Base-by-base conservation (phyloP, 129 eudicot species). In the Tagetes patula region DNA sequence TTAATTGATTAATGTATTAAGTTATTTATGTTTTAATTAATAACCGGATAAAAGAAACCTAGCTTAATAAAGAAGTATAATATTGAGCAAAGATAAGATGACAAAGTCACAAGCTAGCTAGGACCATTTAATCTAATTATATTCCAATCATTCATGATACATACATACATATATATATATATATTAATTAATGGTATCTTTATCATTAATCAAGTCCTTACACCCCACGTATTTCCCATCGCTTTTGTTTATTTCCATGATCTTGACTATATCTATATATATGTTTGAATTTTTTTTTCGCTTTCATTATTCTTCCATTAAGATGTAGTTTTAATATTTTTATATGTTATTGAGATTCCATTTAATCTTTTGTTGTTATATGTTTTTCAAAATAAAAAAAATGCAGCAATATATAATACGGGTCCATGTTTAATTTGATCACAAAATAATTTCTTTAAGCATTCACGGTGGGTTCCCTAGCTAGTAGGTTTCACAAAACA, bases 211-310 rank as follows among this genome's bases (percentile, higher is more conserved):
- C 61, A 68, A 76, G 20, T 76, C 69, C 75, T 76, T 68, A 76
- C 58, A 50, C 70, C 75, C 75, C 80, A 76, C 80, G 75, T 76
- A 76, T 32, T 56, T 30, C 53, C 47, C 49, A 38, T 39, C 6
- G 43, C 8, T 34, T 65, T 42, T 42, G 79, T 54, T 54, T 75
- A 65, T 67, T 68, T 68, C 41, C 69, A 58, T 67, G 74, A 76
- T 58, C 73, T 50, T 68, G 75, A 76, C 69, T 12, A 50, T 45
- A 38, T 14, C 37, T 20, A 13, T 32, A 62, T 41, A 20, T 20
- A 20, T 20, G 27, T 20, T 20, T 20, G 27, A 20, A 20, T 71
- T 71, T 71, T 8, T n/a, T 12, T 11, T 60, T 71, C 14, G 12
- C 4, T 4, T 72, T 32, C 41, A 41, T 72, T 58, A 41, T 5